Conservation (phyloP, 345 rosid species). For the Arabis alpina region DNA sequence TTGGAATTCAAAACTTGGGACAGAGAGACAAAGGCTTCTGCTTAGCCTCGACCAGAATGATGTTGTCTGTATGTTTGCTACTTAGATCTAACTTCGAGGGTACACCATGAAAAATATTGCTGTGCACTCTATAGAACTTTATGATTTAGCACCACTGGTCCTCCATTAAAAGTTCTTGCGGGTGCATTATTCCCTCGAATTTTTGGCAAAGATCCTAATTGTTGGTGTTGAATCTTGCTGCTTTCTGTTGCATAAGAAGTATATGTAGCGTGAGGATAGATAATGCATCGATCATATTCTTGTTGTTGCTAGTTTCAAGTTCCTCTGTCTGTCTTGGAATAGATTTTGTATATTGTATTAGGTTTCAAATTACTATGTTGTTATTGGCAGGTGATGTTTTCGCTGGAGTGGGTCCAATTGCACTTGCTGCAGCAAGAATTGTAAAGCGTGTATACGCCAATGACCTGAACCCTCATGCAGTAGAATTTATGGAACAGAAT, state of each 20-base stretch:
- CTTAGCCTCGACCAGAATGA: slow-evolving; percentile 61
- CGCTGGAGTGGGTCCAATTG: slow-evolving; percentile 82
- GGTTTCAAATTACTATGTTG: slow-evolving; percentile 17
- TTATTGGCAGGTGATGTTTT: slow-evolving; percentile 79
- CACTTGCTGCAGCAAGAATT: slow-evolving; percentile 79
- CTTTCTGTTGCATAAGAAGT: slow-evolving; percentile 17
- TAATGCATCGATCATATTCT: not conserved
- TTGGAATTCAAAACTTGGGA: slow-evolving; percentile 93
- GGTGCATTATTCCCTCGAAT: slow-evolving; percentile 5
- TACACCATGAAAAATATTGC: slow-evolving; percentile 28
- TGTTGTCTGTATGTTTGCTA: slow-evolving; percentile 73
- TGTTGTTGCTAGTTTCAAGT: slow-evolving; percentile 4
- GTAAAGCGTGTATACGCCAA: slow-evolving; percentile 88
- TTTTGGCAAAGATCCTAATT: slow-evolving; percentile 15
- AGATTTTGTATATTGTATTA: not conserved
- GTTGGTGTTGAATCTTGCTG: not conserved
- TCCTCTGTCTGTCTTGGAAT: slow-evolving; percentile 11
- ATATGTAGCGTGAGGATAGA: slow-evolving; percentile 1
- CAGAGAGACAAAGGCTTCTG: slow-evolving; percentile 85
- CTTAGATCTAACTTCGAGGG: slow-evolving; percentile 32
- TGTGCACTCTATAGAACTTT: slow-evolving; percentile 17
- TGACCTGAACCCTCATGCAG: slow-evolving; percentile 85
- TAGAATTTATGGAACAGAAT: slow-evolving; percentile 78
- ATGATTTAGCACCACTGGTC: slow-evolving; percentile 6
- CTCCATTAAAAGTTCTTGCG: not conserved